A percentile compares a stretch with the other conserved stretches of the same genome.
Conservation (phyloP, 2,329 filamentous ascomycete genomes). For the Aspergillus puulaauensis region DNA sequence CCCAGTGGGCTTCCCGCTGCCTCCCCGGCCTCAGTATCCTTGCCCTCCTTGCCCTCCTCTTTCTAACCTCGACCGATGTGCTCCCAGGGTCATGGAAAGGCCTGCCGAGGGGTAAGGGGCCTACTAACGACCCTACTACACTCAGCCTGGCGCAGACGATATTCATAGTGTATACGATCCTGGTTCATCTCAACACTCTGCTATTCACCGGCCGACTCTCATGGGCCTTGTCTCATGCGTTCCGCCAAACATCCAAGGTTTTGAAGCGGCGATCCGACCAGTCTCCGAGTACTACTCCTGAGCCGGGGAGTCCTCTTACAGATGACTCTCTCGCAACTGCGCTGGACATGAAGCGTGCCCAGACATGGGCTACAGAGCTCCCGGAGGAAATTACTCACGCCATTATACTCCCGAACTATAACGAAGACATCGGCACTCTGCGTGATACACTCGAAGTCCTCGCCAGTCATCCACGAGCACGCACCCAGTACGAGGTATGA, state of each 20-base stretch:
- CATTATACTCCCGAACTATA: slow-evolving; percentile 72
- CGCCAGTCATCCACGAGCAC: slow-evolving; percentile 65
- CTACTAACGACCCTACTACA: background rate
- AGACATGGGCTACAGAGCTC: background rate
- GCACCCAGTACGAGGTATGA: slow-evolving; percentile 64
- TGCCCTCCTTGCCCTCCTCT: slow-evolving; percentile 20
- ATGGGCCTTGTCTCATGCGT: slow-evolving; percentile 48
- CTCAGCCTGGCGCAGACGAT: slow-evolving; percentile 31
- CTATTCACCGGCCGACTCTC: slow-evolving; percentile 54
- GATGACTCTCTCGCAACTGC: background rate
- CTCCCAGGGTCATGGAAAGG: slow-evolving; percentile 18
- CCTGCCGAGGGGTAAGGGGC: background rate
- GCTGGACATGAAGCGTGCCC: background rate
- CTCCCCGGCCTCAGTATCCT: slow-evolving; percentile 32
- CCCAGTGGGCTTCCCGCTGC: slow-evolving; percentile 27
- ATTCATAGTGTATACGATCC: slow-evolving; percentile 65
- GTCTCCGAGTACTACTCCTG: background rate
- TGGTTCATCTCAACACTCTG: slow-evolving; percentile 65
- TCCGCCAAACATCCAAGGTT: slow-evolving; percentile 20
- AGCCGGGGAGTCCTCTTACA: background rate
- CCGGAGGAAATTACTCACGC: slow-evolving; percentile 55
- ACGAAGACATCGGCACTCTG: slow-evolving; percentile 68
- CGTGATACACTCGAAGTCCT: slow-evolving; percentile 68
- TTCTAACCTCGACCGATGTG: slow-evolving; percentile 22
- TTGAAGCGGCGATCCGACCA: slow-evolving; percentile 25